A percentile compares a stretch with the other conserved stretches of the same genome.
Conservation (phyloP, 306 rosid species). For the Canavalia gladiata region DNA sequence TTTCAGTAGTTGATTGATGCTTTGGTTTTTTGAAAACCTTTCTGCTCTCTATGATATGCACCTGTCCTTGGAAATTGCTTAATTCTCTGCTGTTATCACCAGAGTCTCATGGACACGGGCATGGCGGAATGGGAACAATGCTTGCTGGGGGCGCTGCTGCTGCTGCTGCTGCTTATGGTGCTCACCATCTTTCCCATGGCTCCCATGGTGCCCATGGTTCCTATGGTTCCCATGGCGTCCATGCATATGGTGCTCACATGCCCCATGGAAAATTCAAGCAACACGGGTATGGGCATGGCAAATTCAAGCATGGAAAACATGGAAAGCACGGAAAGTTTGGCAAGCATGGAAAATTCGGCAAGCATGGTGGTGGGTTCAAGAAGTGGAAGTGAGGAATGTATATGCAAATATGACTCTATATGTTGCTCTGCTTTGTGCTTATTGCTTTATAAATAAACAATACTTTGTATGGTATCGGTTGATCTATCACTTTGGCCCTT, state of each 20-base stretch:
- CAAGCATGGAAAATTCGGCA: slow-evolving; percentile 57
- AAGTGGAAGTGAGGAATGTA: slow-evolving; percentile 44
- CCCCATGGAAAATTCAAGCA: slow-evolving; percentile 47
- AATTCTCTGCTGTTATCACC: neutral
- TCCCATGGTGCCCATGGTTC: neutral
- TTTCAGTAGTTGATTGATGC: neutral
- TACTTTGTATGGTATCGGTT: neutral
- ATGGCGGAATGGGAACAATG: slow-evolving; percentile 61
- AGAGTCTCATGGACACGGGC: slow-evolving; percentile 54
- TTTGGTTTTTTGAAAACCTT: slow-evolving; percentile 5
- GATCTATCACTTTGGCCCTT: neutral
- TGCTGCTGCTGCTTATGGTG: slow-evolving; percentile 72
- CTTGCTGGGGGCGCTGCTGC: slow-evolving; percentile 77
- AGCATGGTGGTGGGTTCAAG: slow-evolving; percentile 53
- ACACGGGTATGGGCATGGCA: neutral
- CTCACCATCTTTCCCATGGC: slow-evolving; percentile 46
- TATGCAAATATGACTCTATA: neutral
- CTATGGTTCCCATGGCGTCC: slow-evolving; percentile 50
- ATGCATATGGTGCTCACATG: slow-evolving; percentile 11
- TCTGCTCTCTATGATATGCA: neutral
- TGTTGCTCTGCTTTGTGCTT: slow-evolving; percentile 29
- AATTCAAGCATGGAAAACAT: slow-evolving; percentile 35
- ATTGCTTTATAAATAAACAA: slow-evolving; percentile 47
- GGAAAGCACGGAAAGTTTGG: slow-evolving; percentile 13
- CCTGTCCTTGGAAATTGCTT: slow-evolving; percentile 2